phyloP scores from a whole-genome alignment of 1,284 basidiomycete species.

The Heterobasidion occidentale region DNA sequence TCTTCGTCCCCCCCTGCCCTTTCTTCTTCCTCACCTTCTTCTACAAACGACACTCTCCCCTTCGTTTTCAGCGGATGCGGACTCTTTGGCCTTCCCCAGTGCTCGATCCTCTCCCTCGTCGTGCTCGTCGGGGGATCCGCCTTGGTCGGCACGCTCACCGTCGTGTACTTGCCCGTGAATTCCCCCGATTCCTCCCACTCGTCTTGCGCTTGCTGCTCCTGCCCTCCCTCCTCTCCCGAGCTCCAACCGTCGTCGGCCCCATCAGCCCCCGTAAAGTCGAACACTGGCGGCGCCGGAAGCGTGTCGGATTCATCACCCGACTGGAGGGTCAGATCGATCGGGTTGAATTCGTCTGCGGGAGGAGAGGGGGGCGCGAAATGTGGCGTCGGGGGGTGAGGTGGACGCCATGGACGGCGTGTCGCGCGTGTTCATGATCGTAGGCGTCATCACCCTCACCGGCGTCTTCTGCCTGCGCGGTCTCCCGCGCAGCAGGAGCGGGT shows the following conservation, averaged over 20 bases:
- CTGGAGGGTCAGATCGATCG: not conserved
- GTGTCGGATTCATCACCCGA: conserved; percentile 9
- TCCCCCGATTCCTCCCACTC: conserved; percentile 34
- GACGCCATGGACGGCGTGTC: conserved; percentile 7
- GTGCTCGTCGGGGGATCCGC: conserved; percentile 56
- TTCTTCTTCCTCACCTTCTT: conserved; percentile 14
- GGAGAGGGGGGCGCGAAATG: conserved; percentile 1
- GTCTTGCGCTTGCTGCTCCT: conserved; percentile 9
- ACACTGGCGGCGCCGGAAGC: conserved; percentile 18
- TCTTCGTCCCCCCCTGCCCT: conserved; percentile 12
- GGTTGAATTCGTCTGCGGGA: conserved; percentile 3
- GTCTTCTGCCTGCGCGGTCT: conserved; percentile 7
- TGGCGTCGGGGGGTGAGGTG: conserved; percentile 1
- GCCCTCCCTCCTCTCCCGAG: conserved; percentile 17
- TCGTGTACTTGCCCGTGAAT: conserved; percentile 55
- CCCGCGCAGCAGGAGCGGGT: conserved; percentile 57
- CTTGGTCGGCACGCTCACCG: conserved; percentile 50
- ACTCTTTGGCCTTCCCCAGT: conserved; percentile 64
- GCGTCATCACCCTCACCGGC: not conserved
- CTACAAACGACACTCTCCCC: conserved; percentile 8
- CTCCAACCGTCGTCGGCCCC: conserved; percentile 19
- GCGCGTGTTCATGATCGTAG: conserved; percentile 1
- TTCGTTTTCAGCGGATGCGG: conserved; percentile 30
- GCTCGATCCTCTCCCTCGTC: conserved; percentile 39
- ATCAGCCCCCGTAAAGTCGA: conserved; percentile 18